phyloP scores from a whole-genome alignment of 345 rosid genomes.

The Erysimum cheiranthoides region DNA sequence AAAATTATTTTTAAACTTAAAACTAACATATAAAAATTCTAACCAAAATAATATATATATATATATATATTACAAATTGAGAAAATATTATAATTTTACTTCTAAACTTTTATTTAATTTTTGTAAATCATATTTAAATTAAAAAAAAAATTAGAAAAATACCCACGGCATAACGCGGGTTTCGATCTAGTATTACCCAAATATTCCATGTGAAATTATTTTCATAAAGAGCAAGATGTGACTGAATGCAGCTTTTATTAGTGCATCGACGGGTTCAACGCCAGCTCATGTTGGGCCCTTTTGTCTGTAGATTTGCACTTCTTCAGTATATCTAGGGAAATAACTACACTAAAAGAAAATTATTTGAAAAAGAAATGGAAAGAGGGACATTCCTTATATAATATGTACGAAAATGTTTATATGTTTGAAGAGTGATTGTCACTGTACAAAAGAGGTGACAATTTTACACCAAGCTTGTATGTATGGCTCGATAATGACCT shows the following conservation, averaged over 20 bases:
- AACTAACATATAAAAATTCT: too few relatives aligned
- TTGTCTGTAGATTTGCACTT: constrained; percentile 32
- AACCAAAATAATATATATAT: too few relatives aligned
- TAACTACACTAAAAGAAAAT: neutral
- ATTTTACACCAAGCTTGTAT: constrained; percentile 7
- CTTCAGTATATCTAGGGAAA: neutral
- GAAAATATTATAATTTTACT: too few relatives aligned
- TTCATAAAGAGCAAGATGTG: constrained; percentile 36
- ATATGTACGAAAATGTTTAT: constrained; percentile 41
- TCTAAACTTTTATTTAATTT: too few relatives aligned
- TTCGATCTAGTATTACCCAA: too few relatives aligned
- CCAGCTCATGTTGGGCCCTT: constrained; percentile 43
- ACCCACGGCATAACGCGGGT: too few relatives aligned
- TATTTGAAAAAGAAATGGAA: neutral
- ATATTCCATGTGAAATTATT: constrained; percentile 13
- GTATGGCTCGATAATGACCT: neutral
- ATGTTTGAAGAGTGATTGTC: constrained; percentile 32
- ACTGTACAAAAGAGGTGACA: constrained; percentile 28
- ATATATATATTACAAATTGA: too few relatives aligned
- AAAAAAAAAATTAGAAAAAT: too few relatives aligned
- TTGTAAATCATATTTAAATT: too few relatives aligned
- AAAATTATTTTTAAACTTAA: too few relatives aligned
- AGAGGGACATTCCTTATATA: constrained; percentile 41
- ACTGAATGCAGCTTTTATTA: constrained; percentile 28
- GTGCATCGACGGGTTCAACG: constrained; percentile 39